Percentiles rank a stretch among this genome's conserved stretches.
These are phyloP conservation scores for Cardamine occulta DNA, from an alignment of 345 rosid genomes.

Conservation along the genomic window DNA sequence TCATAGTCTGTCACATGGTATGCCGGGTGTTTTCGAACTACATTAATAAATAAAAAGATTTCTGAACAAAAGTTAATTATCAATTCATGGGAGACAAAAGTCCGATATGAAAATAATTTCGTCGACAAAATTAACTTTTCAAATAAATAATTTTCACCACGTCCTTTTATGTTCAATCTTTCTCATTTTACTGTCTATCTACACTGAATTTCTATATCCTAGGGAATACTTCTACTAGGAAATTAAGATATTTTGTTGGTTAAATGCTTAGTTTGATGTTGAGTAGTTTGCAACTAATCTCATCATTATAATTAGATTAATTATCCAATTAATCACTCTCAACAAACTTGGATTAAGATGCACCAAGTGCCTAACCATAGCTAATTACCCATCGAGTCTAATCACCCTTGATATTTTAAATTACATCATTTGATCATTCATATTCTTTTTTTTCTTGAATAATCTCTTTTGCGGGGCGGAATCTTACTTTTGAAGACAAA, in stretches of 20 bases:
- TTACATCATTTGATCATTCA: neutral
- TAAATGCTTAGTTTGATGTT: slow-evolving; percentile 18
- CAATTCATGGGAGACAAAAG: slow-evolving; percentile 25
- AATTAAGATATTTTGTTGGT: slow-evolving; percentile 18
- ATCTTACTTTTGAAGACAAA: slow-evolving; percentile 21
- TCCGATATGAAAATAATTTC: neutral
- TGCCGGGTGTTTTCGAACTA: neutral
- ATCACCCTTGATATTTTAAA: neutral
- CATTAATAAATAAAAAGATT: neutral
- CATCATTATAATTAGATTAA: slow-evolving; percentile 37
- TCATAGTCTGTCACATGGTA: slow-evolving; percentile 8
- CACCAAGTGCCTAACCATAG: slow-evolving; percentile 19
- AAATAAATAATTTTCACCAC: neutral
- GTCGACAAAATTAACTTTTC: neutral
- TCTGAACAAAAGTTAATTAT: neutral
- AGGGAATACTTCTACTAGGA: neutral
- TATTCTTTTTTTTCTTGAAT: neutral
- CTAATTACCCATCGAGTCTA: slow-evolving; percentile 6
- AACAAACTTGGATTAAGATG: slow-evolving; percentile 41
- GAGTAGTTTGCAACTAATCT: slow-evolving; percentile 5
- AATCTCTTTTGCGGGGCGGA: neutral
- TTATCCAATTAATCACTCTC: slow-evolving; percentile 17
- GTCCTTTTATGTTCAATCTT: neutral
- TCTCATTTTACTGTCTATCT: neutral
- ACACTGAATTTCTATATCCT: neutral